These are phyloP conservation scores for Biscogniauxia marginata DNA, from an alignment of 2,329 filamentous ascomycete genomes.

Conservation along the genomic window DNA sequence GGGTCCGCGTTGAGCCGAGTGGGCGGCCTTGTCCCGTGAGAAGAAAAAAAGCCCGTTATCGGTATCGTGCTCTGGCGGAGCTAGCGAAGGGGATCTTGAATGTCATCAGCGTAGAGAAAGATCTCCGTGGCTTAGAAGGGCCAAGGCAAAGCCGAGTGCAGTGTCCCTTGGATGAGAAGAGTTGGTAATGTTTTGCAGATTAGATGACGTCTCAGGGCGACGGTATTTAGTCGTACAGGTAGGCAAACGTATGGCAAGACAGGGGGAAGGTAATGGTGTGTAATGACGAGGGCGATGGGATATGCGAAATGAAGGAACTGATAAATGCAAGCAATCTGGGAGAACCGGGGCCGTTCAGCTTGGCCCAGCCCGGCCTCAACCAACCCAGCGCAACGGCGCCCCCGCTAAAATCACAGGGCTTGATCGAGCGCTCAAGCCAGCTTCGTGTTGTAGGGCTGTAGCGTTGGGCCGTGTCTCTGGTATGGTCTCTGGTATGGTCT, in stretches of 20 bases:
- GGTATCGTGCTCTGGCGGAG: constrained; percentile 11
- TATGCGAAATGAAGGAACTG: not conserved
- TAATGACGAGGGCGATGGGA: not conserved
- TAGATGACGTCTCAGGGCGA: not conserved
- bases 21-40: not conserved
- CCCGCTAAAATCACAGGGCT: not conserved
- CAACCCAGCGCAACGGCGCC: not conserved
- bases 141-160: not conserved
- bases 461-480: too few species aligned
- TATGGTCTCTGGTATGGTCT: not conserved
- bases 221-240: not conserved
- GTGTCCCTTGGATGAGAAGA: not conserved
- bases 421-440: not conserved
- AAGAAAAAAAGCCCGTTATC: constrained; percentile 1
- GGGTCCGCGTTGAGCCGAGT: not conserved
- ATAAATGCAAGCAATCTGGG: not conserved
- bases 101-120: constrained; percentile 11
- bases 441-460: not conserved
- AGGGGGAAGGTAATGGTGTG: not conserved
- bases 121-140: not conserved
- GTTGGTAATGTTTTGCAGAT: not conserved
- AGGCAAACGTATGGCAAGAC: not conserved
- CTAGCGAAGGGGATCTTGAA: constrained; percentile 8
- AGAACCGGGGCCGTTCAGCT: not conserved
- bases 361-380: not conserved